A percentile compares a stretch with the other conserved stretches of the same genome.
These are phyloP conservation scores for Saccharomycopsis selenospora DNA, from an alignment of 805 yeast species.

Conservation along the genomic window DNA sequence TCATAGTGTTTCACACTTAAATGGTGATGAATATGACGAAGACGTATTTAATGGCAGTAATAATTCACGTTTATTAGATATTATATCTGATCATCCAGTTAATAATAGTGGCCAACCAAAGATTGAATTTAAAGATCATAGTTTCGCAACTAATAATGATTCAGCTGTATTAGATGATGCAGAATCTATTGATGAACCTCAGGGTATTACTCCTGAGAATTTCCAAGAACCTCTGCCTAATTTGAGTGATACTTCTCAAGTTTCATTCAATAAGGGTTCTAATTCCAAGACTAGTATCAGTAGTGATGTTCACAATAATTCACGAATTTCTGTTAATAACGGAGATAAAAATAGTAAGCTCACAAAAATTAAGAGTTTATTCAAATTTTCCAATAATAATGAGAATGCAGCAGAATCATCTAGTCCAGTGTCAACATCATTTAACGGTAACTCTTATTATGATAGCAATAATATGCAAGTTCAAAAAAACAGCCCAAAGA, in stretches of 20 bases:
- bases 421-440: neutral
- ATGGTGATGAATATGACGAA: neutral
- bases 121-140: too few species aligned
- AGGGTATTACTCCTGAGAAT: neutral
- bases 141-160: too few species aligned
- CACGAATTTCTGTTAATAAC: neutral
- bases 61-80: neutral
- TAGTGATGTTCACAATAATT: neutral
- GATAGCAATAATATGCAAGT: too few species aligned
- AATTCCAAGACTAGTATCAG: neutral
- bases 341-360: constrained; percentile 25
- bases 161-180: too few species aligned
- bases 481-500: neutral
- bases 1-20: neutral
- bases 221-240: neutral
- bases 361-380: constrained; percentile 28
- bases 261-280: neutral
- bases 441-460: neutral
- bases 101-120: neutral
- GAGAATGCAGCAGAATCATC: too few species aligned
- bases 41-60: neutral
- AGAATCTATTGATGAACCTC: neutral
- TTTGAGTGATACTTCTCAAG: neutral
- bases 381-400: constrained; percentile 24
- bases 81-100: neutral